Evolutionary conservation across 805 yeast species (phyloP).

Genomic region (Yarrowia deformans): DNA sequence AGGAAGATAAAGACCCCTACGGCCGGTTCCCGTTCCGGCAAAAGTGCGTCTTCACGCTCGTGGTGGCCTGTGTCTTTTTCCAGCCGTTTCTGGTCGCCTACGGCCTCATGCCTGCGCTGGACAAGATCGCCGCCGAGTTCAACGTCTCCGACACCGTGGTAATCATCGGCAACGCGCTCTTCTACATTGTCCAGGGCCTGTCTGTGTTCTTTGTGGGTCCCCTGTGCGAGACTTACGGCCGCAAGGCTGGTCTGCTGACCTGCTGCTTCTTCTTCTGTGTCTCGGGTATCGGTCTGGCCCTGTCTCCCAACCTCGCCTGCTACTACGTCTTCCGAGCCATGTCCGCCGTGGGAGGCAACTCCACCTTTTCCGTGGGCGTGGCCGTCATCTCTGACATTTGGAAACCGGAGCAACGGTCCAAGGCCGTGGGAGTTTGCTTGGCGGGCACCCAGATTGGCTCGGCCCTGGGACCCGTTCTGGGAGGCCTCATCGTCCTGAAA

Average conservation of each 20-base stretch:
- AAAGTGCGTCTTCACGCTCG: constrained; percentile 24
- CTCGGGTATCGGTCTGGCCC: constrained; percentile 53
- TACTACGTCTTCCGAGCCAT: constrained; percentile 60
- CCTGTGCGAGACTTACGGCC: constrained; percentile 60
- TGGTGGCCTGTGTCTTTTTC: constrained; percentile 28
- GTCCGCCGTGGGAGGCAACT: constrained; percentile 62
- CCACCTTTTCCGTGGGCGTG: constrained; percentile 63
- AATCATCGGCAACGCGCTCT: constrained; percentile 59
- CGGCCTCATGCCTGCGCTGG: constrained; percentile 60
- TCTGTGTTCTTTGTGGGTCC: constrained; percentile 62
- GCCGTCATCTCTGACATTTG: constrained; percentile 60
- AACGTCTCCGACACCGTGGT: constrained; percentile 58
- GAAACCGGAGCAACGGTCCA: constrained; percentile 59
- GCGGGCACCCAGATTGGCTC: constrained; percentile 63
- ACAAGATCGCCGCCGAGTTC: constrained; percentile 57
- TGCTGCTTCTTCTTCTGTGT: constrained; percentile 51
- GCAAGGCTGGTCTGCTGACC: constrained; percentile 55
- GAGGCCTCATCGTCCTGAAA: constrained; percentile 61
- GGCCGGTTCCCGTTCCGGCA: constrained; percentile 21
- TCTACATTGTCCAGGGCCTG: constrained; percentile 60
- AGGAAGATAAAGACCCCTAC: constrained; percentile 12
- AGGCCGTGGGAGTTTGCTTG: constrained; percentile 58
- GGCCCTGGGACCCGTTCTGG: constrained; percentile 60
- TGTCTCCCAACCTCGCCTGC: constrained; percentile 61
- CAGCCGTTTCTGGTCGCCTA: constrained; percentile 51